Evolutionary conservation across 441 rosid species (phyloP).

Genomic region (Euphorbia schlechtendalii): DNA sequence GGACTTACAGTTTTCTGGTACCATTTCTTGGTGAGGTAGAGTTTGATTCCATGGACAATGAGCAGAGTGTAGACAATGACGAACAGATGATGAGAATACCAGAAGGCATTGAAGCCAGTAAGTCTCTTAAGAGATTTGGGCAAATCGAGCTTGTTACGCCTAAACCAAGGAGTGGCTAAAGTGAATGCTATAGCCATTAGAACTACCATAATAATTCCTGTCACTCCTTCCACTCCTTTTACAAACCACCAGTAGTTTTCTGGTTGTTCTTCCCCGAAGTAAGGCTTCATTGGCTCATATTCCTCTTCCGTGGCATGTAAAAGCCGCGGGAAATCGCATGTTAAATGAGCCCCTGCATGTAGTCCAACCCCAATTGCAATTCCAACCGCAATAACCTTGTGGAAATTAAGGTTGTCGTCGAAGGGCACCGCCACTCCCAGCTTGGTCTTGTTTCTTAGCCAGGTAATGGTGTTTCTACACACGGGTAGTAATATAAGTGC

Average conservation of each 20-base stretch:
- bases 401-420: conserved; percentile 85
- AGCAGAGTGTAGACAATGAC: conserved; percentile 72
- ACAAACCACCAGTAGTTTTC: conserved; percentile 66
- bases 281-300: conserved; percentile 48
- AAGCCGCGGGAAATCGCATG: conserved; percentile 79
- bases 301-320: conserved; percentile 53
- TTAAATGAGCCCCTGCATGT: conserved; percentile 58
- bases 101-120: conserved; percentile 86
- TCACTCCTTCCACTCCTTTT: conserved; percentile 65
- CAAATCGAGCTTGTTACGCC: conserved; percentile 64
- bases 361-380: conserved; percentile 56
- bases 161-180: conserved; percentile 79
- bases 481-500: conserved; percentile 77
- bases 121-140: conserved; percentile 64
- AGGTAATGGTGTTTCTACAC: conserved; percentile 82
- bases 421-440: conserved; percentile 63
- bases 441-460: conserved; percentile 84
- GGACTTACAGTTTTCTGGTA: conserved; percentile 64
- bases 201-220: conserved; percentile 72
- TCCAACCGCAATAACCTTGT: conserved; percentile 73
- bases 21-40: conserved; percentile 71
- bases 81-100: conserved; percentile 87
- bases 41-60: conserved; percentile 62
- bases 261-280: conserved; percentile 59
- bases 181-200: conserved; percentile 82